Percentiles rank a stretch among this genome's conserved stretches.
These are phyloP conservation scores for Talaromyces thailandensis DNA, from an alignment of 495 filamentous ascomycete species.

Conservation along the genomic window DNA sequence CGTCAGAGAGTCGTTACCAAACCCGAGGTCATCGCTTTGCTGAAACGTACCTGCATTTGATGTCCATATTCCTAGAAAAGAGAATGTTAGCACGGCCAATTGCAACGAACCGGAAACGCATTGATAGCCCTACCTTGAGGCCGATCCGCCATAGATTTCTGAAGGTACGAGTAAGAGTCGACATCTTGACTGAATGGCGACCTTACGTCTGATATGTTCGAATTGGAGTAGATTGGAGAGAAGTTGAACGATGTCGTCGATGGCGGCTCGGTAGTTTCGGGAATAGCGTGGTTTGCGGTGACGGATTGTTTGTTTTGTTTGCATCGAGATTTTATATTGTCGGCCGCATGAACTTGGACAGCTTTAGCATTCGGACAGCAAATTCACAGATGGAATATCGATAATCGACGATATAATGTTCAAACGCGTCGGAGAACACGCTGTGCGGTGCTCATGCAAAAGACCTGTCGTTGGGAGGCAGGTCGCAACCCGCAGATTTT, in stretches of 20 bases:
- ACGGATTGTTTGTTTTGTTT: constrained; percentile 32
- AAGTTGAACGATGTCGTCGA: constrained; percentile 10
- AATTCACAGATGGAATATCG: neutral
- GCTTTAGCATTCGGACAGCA: neutral
- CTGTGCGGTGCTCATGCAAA: constrained; percentile 25
- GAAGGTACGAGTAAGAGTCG: constrained; percentile 78
- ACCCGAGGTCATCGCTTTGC: neutral
- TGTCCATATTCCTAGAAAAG: constrained; percentile 66
- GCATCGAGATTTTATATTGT: constrained; percentile 10
- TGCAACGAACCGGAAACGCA: neutral
- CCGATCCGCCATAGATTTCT: constrained; percentile 81
- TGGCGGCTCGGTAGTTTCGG: constrained; percentile 13
- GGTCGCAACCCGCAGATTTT: constrained; percentile 31
- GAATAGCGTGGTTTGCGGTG: constrained; percentile 13
- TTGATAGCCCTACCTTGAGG: constrained; percentile 55
- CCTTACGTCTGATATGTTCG: neutral
- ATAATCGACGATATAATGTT: constrained; percentile 21
- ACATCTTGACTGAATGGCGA: constrained; percentile 55
- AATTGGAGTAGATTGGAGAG: constrained; percentile 2
- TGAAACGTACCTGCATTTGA: constrained; percentile 73
- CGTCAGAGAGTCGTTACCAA: neutral
- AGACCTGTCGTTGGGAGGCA: constrained; percentile 22
- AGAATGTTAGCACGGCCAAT: constrained; percentile 21
- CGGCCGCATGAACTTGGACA: neutral
- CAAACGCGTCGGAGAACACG: constrained; percentile 30